Evolutionary conservation across 176 grass and related monocot species (phyloP), one percentile per base, ranked within the genome.

Genomic region (Oryza punctata): DNA sequence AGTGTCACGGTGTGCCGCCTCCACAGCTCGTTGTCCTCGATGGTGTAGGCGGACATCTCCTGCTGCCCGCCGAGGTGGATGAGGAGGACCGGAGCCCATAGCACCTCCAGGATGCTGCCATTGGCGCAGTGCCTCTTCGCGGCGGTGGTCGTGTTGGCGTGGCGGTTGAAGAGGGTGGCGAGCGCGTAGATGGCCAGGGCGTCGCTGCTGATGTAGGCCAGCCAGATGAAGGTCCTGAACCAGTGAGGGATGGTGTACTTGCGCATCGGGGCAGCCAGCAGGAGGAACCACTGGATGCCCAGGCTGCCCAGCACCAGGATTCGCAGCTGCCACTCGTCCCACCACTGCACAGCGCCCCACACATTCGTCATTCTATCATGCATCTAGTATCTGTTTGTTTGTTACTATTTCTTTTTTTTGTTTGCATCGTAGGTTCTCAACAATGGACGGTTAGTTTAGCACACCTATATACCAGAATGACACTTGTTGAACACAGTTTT

Each of bases 21-120:
- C 82, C 82, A 85, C 23, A 32, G 47, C 82, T 85, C 82, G 46
- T 84, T 84, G 46, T 84, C 82, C 3, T 84, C 47, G 46, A 84
- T 84, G 3, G 5, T 12, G 73, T 69, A 60, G 32, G 16, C 82
- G 0, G 47, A 44, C 4, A 83, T 2, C 41, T 75, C 41, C 70
- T 47, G 18, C 27, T 29, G 81, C 3, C 81, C 57, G 18, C 57
- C 57, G 0, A 60, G 57, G 21, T 60, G 57, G 57, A 60, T 23
- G 21, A 60, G 57, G 7, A 83, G 70, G 21, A 75, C 1, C 0
- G 81, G 81, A 2, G 81, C 81, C 81, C 81, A 83, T 0, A 83
- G 81, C 0, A 84, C 16, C 73, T 84, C 82, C 16, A 84, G 73
- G 46, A 9, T 0, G 15, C 60, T 1, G 43, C 64, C 33, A 35